These are phyloP conservation scores for Suillus variegatus DNA, from an alignment of 768 basidiomycete species.

Conservation along the genomic window DNA sequence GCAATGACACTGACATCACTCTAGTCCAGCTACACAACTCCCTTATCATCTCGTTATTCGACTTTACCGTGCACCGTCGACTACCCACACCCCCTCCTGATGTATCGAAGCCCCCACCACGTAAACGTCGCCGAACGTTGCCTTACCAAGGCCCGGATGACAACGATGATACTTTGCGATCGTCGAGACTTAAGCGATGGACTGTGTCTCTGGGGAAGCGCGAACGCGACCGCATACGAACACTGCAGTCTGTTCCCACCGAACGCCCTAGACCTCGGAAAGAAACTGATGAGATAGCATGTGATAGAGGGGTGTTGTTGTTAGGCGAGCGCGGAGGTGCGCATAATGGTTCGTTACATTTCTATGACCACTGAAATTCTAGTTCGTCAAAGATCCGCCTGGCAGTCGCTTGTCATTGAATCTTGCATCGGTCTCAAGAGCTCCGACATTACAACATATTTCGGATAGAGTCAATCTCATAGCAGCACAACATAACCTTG, in stretches of 20 bases:
- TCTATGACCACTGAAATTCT: background rate
- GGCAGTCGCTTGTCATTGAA: slow-evolving; percentile 73
- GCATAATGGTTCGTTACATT: slow-evolving; percentile 18
- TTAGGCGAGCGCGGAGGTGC: slow-evolving; percentile 67
- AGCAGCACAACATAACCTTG: slow-evolving; percentile 74
- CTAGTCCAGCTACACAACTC: slow-evolving; percentile 84
- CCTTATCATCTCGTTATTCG: slow-evolving; percentile 80
- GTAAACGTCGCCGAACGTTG: slow-evolving; percentile 66
- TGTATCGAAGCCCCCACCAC: slow-evolving; percentile 58
- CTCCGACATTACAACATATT: slow-evolving; percentile 75
- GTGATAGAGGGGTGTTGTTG: slow-evolving; percentile 67
- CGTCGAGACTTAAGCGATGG: slow-evolving; percentile 72
- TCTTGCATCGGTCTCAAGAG: slow-evolving; percentile 71
- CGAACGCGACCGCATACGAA: slow-evolving; percentile 72
- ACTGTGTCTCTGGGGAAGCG: slow-evolving; percentile 67
- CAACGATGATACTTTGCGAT: slow-evolving; percentile 55
- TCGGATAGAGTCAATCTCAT: slow-evolving; percentile 80
- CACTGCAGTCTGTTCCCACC: slow-evolving; percentile 44
- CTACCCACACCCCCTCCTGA: slow-evolving; percentile 67
- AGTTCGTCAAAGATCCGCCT: slow-evolving; percentile 51
- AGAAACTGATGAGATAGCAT: slow-evolving; percentile 66
- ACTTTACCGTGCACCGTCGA: slow-evolving; percentile 72
- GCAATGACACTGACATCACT: slow-evolving; percentile 13
- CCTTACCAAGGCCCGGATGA: slow-evolving; percentile 75
- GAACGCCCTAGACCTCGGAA: slow-evolving; percentile 48